Base-by-base conservation (phyloP, 2,329 filamentous ascomycete species). In the Colletotrichum camelliae region DNA sequence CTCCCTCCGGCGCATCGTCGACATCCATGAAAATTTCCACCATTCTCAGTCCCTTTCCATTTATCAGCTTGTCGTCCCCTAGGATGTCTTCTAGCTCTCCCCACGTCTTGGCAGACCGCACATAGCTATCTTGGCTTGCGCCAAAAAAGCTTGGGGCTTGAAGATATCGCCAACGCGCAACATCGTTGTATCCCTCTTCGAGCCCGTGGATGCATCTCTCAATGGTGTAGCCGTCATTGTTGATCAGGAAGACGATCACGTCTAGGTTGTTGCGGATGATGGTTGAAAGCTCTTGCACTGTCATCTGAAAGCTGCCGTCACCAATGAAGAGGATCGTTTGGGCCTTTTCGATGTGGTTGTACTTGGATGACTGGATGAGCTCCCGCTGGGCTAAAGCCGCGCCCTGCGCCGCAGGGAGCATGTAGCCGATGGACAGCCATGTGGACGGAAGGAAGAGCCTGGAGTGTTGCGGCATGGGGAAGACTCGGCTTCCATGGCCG, bases 241-340 rank as follows among this genome's bases (percentile, higher is more conserved):
- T 92, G 78, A 92, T 87, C 10, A 92, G 79, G 75, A 92, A 87
- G 24, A 89, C 83, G 66, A 64, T 37, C 2, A 89, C 85, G 48
- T 89, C 84, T 27, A 91, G 84, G 5, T 86, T 85, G 70, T 89
- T 85, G 18, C 85, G 85, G 78, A 94, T 90, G 79, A 94, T 93
- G 3, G 91, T 93, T 13, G 89, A 89, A 5, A 94, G 84, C 77
- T 93, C 92, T 80, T 94, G 93, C 0, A 88, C 91, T 0, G 92
- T 94, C 84, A 94, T 89, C 77, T 93, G 90, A 74, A 94, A 88
- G 77, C 91, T 92, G 5, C 92, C 92, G 68, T 93, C 92, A 7
- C 91, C 92, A 39, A 92, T 92, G 76, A 92, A 86, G 2, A 93
- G 82, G 12, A 93, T 86, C 0, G 91, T 90, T 16, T 82, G 81